Conservation (phyloP, 140 eudicot genomes). For the Oenanthe javanica region DNA sequence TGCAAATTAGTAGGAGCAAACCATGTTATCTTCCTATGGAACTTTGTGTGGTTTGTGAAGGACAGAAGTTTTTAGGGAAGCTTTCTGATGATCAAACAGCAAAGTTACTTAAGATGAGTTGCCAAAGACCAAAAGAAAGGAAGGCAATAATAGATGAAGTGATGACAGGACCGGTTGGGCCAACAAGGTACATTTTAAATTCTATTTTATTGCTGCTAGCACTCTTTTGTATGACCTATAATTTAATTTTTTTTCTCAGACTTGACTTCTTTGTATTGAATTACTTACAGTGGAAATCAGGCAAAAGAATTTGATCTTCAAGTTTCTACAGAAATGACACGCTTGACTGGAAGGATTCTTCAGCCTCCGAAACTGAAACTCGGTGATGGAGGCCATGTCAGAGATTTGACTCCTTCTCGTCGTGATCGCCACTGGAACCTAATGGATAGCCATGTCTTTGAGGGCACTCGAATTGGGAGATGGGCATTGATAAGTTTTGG, state of each 20-base stretch:
- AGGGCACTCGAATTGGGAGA: constrained; percentile 74
- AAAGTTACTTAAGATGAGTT: constrained; percentile 71
- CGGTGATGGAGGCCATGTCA: constrained; percentile 69
- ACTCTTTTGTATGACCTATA: background rate
- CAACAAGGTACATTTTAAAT: constrained; percentile 52
- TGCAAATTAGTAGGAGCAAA: constrained; percentile 75
- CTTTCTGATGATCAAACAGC: constrained; percentile 91
- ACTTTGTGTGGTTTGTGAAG: constrained; percentile 89
- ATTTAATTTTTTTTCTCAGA: background rate
- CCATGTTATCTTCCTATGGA: constrained; percentile 97
- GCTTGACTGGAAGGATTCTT: constrained; percentile 73
- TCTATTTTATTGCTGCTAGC: background rate
- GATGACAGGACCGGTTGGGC: constrained; percentile 92
- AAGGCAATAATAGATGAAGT: constrained; percentile 71
- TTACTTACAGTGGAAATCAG: constrained; percentile 50
- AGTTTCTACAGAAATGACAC: constrained; percentile 69
- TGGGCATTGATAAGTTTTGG: constrained; percentile 93
- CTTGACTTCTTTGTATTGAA: background rate
- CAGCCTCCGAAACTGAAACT: constrained; percentile 89
- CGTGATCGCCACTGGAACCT: constrained; percentile 94
- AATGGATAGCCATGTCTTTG: constrained; percentile 78
- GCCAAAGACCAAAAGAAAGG: constrained; percentile 76
- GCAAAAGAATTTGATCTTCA: constrained; percentile 61
- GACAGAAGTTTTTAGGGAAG: constrained; percentile 92
- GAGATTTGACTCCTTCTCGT: constrained; percentile 59